Evolutionary conservation across 2,329 filamentous ascomycete genomes (phyloP).

Genomic region (Cladosporium sp.): DNA sequence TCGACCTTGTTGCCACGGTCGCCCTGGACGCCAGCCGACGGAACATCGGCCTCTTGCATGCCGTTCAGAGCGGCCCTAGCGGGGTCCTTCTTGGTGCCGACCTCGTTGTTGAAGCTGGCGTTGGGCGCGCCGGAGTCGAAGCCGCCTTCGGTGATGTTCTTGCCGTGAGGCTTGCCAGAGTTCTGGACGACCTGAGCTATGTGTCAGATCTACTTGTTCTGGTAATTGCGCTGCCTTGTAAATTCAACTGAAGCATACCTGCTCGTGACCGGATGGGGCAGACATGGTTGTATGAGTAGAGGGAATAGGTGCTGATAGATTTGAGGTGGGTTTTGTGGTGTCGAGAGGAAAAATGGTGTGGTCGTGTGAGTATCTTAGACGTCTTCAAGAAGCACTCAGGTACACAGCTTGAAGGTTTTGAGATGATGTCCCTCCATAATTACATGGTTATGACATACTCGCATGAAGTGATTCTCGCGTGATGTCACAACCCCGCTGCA

Average conservation of each 20-base stretch:
- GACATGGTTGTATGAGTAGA: not conserved
- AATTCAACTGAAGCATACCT: not conserved
- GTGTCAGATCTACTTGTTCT: not conserved
- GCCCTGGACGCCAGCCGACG: conserved; percentile 5
- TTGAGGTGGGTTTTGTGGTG: not conserved
- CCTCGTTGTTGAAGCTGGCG: conserved; percentile 46
- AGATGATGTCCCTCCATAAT: not conserved
- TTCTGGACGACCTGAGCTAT: conserved; percentile 14
- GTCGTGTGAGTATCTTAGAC: not conserved
- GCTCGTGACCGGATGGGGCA: not conserved
- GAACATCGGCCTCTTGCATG: conserved; percentile 17
- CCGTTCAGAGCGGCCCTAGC: conserved; percentile 42
- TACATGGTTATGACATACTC: not conserved
- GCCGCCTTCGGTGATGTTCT: conserved; percentile 42
- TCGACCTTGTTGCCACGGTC: conserved; percentile 6
- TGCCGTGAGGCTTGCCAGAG: conserved; percentile 44
- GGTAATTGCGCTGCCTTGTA: not conserved
- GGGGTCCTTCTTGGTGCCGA: conserved; percentile 52
- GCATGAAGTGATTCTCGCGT: not conserved
- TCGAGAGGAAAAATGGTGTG: not conserved
- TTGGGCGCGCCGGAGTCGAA: conserved; percentile 39
- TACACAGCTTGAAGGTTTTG: not conserved
- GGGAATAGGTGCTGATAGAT: not conserved
- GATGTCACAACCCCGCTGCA: not conserved
- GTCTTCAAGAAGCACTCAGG: not conserved